These are phyloP conservation scores for Diplodia corticola DNA, from an alignment of 2,329 filamentous ascomycete species.

Conservation along the genomic window DNA sequence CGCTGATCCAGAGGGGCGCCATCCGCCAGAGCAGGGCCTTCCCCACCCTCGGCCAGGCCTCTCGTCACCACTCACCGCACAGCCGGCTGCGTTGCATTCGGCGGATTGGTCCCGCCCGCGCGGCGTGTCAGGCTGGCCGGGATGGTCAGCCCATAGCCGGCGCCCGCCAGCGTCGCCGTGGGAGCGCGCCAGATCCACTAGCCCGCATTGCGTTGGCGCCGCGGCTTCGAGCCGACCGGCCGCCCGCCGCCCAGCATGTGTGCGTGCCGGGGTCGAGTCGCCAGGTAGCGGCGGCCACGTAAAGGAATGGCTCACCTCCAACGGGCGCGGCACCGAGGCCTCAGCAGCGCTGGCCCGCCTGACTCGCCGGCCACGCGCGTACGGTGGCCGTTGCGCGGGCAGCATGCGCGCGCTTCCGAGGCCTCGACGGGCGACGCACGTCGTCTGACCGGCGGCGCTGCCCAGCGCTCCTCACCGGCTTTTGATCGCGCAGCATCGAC, in stretches of 20 bases:
- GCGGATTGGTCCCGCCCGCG: slow-evolving; percentile 2
- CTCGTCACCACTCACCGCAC: not conserved
- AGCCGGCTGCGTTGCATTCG: slow-evolving; percentile 6
- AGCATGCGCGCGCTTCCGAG: slow-evolving; percentile 11
- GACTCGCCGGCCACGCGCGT: slow-evolving; percentile 11
- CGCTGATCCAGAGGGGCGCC: slow-evolving; percentile 6
- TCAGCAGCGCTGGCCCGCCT: not conserved
- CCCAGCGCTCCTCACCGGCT: slow-evolving; percentile 4
- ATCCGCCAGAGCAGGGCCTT: not conserved
- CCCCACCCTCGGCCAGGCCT: not conserved
- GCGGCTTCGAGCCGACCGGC: slow-evolving; percentile 18
- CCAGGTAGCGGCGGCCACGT: slow-evolving; percentile 17
- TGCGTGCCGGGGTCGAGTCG: slow-evolving; percentile 1
- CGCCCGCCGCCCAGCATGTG: slow-evolving; percentile 3
- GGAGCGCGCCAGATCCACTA: slow-evolving; percentile 8
- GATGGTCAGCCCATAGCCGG: slow-evolving; percentile 10
- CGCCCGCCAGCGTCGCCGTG: slow-evolving; percentile 4
- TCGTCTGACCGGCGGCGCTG: not conserved
- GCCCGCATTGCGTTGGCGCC: slow-evolving; percentile 7
- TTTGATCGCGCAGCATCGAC: slow-evolving; percentile 13
- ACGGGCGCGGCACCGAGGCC: not conserved
- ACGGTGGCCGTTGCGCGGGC: slow-evolving; percentile 10
- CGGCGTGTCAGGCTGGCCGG: slow-evolving; percentile 13
- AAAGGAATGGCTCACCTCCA: not conserved
- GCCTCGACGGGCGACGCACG: not conserved